These are phyloP conservation scores for Ceratocystis cacaofunesta DNA, from an alignment of 2,329 filamentous ascomycete genomes.

Conservation along the genomic window DNA sequence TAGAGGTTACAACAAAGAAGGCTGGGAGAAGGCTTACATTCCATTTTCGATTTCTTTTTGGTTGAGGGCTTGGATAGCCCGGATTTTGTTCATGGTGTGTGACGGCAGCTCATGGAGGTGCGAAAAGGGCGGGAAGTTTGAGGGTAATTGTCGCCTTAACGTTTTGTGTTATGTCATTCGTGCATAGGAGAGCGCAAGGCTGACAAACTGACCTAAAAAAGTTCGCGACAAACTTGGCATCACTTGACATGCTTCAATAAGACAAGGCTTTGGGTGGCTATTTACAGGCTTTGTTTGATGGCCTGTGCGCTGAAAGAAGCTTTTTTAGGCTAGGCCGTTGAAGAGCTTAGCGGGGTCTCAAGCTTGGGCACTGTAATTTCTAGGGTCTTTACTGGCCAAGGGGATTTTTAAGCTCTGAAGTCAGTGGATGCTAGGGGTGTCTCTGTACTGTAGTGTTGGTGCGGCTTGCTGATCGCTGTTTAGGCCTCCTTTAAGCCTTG, in stretches of 20 bases:
- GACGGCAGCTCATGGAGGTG: not conserved
- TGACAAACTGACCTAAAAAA: not conserved
- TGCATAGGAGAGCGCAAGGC: not conserved
- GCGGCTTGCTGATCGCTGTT: not conserved
- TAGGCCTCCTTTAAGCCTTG: not conserved
- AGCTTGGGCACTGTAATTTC: not conserved
- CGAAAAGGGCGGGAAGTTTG: not conserved
- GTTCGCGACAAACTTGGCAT: constrained; percentile 2
- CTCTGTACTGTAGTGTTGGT: not conserved
- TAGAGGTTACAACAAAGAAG: not conserved
- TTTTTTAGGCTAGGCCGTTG: not conserved
- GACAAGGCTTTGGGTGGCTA: not conserved
- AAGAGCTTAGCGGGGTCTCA: not conserved
- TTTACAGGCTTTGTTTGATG: not conserved
- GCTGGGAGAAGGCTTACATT: constrained; percentile 38
- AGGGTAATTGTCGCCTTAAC: no score
- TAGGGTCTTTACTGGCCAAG: not conserved
- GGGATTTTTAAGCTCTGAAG: not conserved
- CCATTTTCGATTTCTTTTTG: constrained; percentile 85
- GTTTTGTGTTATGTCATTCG: not conserved
- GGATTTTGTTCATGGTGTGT: constrained; percentile 74
- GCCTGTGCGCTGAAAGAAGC: constrained; percentile 2
- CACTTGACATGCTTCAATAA: not conserved
- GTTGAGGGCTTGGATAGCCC: constrained; percentile 83
- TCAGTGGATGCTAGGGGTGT: not conserved